A percentile compares a stretch with the other conserved stretches of the same genome.
Evolutionary conservation across 306 rosid genomes (phyloP).

Genomic region (Rosa rugosa): DNA sequence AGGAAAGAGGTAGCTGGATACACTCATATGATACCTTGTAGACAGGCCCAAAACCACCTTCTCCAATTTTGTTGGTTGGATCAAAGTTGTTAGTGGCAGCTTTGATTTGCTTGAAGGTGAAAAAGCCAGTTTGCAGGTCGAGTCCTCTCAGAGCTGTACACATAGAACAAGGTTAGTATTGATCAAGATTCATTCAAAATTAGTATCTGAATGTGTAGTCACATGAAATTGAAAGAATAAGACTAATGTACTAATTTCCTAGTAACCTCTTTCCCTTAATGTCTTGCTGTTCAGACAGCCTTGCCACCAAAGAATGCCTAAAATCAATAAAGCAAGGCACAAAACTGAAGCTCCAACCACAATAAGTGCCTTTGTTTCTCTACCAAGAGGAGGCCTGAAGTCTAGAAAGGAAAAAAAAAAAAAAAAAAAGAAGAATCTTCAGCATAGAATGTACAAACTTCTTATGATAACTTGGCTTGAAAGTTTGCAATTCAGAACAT

Average conservation of each 20-base stretch:
- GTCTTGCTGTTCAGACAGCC: neutral
- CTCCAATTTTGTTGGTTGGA: slow-evolving; percentile 53
- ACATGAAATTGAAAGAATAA: neutral
- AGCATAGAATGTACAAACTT: neutral
- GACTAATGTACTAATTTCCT: neutral
- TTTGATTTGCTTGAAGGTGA: slow-evolving; percentile 9
- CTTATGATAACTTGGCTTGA: neutral
- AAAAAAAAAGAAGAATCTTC: neutral
- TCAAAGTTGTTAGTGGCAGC: slow-evolving; percentile 57
- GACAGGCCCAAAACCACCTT: slow-evolving; percentile 78
- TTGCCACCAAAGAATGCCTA: slow-evolving; percentile 15
- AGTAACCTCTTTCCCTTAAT: slow-evolving; percentile 6
- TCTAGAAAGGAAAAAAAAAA: neutral
- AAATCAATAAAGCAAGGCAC: neutral
- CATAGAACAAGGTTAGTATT: neutral
- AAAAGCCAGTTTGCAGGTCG: slow-evolving; percentile 12
- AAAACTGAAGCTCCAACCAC: slow-evolving; percentile 5
- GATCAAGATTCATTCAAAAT: neutral
- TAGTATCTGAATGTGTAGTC: neutral
- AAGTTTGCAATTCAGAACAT: neutral
- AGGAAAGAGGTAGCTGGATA: neutral
- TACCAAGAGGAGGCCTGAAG: neutral
- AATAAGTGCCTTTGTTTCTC: neutral
- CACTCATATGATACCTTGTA: slow-evolving; percentile 49
- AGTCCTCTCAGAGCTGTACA: slow-evolving; percentile 9